These are phyloP conservation scores for Carex littledalei DNA, from an alignment of 176 grass and related monocot genomes.

Conservation along the genomic window DNA sequence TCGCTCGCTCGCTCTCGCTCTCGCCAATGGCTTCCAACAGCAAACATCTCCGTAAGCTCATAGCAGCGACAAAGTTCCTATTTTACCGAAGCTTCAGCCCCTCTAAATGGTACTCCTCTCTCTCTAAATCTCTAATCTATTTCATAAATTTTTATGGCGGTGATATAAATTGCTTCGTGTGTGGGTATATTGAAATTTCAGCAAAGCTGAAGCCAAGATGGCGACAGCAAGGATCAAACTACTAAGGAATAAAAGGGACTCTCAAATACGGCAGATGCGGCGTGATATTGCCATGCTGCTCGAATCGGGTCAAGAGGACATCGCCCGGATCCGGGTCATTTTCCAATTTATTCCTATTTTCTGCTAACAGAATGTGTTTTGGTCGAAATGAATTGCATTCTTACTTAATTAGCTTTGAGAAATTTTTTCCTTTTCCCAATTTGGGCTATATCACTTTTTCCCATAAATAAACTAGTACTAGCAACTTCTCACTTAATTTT, in stretches of 20 bases:
- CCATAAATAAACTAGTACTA: neutral
- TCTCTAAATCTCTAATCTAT: neutral
- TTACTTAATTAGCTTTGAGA: neutral
- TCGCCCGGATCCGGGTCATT: conserved; percentile 70
- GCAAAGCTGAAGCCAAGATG: conserved; percentile 91
- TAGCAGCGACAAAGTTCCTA: neutral
- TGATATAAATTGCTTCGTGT: neutral
- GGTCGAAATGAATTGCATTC: neutral
- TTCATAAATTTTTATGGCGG: neutral
- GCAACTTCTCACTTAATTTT: conserved; percentile 3
- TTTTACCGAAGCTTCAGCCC: conserved; percentile 63
- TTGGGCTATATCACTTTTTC: neutral
- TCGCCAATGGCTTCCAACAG: neutral
- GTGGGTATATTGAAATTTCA: conserved; percentile 11
- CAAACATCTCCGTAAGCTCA: neutral
- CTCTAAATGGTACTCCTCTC: conserved; percentile 58
- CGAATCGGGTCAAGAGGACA: conserved; percentile 61
- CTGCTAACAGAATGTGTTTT: neutral
- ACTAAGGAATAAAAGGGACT: conserved; percentile 61
- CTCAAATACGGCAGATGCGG: conserved; percentile 77
- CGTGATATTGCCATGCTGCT: conserved; percentile 72
- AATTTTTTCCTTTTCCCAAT: neutral
- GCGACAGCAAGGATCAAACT: conserved; percentile 83
- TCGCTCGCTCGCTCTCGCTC: neutral
- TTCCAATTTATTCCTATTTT: neutral